Percentiles rank a stretch among this genome's conserved stretches.
phyloP scores from a whole-genome alignment of 2,329 filamentous ascomycete genomes.

The Anthostomella pinea region DNA sequence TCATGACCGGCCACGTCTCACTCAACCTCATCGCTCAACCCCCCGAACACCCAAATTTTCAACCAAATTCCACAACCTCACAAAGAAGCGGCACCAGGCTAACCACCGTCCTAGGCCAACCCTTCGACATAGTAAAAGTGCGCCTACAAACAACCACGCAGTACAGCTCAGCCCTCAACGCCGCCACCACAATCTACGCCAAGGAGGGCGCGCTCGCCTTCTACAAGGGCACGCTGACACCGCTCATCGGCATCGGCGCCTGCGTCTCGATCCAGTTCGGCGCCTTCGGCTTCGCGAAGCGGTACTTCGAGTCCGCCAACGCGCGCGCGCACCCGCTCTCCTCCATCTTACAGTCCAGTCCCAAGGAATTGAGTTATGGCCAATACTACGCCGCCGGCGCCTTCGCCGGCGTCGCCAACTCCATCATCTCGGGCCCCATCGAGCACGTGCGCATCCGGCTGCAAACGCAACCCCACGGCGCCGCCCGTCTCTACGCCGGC shows the following conservation, averaged over 20 bases:
- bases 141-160: conserved; percentile 85
- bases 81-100: conserved; percentile 3
- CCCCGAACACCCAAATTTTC: background rate
- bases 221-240: conserved; percentile 94
- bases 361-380: conserved; percentile 62
- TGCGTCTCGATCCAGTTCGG: conserved; percentile 99
- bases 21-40: background rate
- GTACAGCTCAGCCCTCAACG: conserved; percentile 76
- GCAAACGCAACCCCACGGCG: conserved; percentile 92
- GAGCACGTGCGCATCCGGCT: conserved; percentile 96
- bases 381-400: conserved; percentile 92
- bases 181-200: conserved; percentile 78
- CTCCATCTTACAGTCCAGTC: too few species aligned
- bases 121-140: conserved; percentile 94
- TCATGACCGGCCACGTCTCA: background rate
- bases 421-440: conserved; percentile 82
- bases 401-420: conserved; percentile 90
- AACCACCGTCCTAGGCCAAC: conserved; percentile 51
- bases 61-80: conserved; percentile 2
- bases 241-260: conserved; percentile 90
- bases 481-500: conserved; percentile 72
- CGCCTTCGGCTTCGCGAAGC: conserved; percentile 88
- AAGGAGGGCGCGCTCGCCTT: conserved; percentile 89
- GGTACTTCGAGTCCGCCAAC: conserved; percentile 78
- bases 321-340: conserved; percentile 56